phyloP scores from a whole-genome alignment of 257 asterid species.

The Solanum pennellii region DNA sequence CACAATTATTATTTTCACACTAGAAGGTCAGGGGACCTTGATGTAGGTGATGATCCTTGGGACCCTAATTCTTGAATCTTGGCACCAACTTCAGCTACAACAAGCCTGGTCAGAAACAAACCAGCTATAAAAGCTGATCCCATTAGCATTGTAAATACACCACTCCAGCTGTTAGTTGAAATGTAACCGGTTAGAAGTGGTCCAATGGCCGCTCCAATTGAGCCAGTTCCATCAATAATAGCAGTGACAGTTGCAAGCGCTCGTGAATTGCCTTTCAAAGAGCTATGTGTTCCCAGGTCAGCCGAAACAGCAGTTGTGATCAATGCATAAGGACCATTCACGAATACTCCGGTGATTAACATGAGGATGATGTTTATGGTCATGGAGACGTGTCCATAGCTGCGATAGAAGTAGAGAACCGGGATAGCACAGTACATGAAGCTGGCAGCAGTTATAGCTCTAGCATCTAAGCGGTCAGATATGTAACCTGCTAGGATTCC shows the following conservation, averaged over 20 bases:
- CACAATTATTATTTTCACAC: conserved; percentile 25
- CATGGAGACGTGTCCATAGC: conserved; percentile 74
- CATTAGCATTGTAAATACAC: conserved; percentile 87
- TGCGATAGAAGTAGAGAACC: conserved; percentile 72
- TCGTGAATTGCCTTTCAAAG: conserved; percentile 71
- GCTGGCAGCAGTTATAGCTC: conserved; percentile 95
- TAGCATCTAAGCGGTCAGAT: conserved; percentile 63
- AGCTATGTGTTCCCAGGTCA: conserved; percentile 91
- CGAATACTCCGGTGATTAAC: conserved; percentile 77
- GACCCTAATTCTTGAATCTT: conserved; percentile 42
- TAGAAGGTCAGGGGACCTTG: conserved; percentile 21
- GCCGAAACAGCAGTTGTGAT: conserved; percentile 98
- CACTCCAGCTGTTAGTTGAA: conserved; percentile 81
- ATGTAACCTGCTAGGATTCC: conserved; percentile 91
- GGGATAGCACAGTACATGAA: conserved; percentile 97
- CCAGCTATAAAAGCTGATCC: conserved; percentile 79
- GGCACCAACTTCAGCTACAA: conserved; percentile 66
- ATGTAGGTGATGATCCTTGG: conserved; percentile 7
- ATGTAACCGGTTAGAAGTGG: conserved; percentile 86
- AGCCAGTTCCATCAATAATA: conserved; percentile 93
- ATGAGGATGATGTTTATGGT: conserved; percentile 53
- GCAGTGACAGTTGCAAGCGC: conserved; percentile 96
- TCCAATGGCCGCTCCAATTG: conserved; percentile 95
- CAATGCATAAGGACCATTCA: conserved; percentile 92
- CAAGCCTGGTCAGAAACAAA: conserved; percentile 69